Conservation (phyloP, 208 protist genomes). For the Leishmania lainsoni region DNA sequence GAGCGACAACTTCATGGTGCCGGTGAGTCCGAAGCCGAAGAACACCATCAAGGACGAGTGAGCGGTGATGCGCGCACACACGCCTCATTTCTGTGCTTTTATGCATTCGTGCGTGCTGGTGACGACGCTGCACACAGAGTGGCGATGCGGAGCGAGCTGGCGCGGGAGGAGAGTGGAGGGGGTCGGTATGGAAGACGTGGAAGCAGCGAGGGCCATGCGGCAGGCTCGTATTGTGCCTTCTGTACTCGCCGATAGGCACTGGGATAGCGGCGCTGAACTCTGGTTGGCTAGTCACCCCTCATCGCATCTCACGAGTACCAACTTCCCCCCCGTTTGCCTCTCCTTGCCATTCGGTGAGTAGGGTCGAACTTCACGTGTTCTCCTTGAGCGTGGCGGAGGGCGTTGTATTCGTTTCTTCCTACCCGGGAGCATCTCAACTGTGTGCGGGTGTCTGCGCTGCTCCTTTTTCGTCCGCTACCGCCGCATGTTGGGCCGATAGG, state of each 20-base stretch:
- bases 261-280: not conserved
- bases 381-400: not conserved
- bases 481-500: not conserved
- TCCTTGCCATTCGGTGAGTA: not conserved
- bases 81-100: not conserved
- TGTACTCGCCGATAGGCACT: not conserved
- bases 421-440: not conserved
- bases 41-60: constrained; percentile 91
- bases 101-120: not conserved
- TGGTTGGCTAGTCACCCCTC: not conserved
- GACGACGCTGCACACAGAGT: not conserved
- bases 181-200: not conserved
- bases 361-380: not conserved
- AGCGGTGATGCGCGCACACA: not conserved
- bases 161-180: not conserved
- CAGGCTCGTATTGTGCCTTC: not conserved
- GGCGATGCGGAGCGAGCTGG: not conserved
- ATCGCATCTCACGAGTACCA: not conserved
- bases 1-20: constrained; percentile 86
- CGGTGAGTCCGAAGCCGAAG: constrained; percentile 80
- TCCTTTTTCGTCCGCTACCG: not conserved
- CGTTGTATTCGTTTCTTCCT: not conserved
- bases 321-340: not conserved
- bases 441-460: not conserved
- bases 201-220: not conserved